Base-by-base conservation (phyloP, 257 asterid species). In the Solanum infundibuliforme region DNA sequence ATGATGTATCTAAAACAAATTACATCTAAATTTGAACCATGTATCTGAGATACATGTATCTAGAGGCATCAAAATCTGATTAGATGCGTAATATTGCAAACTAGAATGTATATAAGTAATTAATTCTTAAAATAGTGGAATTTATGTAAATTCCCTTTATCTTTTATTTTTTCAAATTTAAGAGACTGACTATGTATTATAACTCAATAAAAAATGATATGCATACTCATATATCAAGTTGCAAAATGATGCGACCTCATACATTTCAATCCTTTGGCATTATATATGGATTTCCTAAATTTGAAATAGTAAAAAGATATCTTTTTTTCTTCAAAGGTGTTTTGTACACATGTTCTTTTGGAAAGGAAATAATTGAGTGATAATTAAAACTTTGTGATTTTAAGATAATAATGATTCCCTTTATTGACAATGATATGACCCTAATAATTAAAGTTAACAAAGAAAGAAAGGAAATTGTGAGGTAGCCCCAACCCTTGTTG, bases 121-220 rank as follows among this genome's bases (percentile, higher is more conserved):
- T 6, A 18, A 6, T 4, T 55, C 2, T 8, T 55, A 55, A 18
- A 55, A 0, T 18, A 55, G 0, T 55, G 21, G 0, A 0, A 55
- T 55, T 18, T 55, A 55, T 55, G 10, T 55, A 55, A 18, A 0
- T 52, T 16, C 0, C 16, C 6, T 52, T 52, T 52, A 13, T 52
- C 21, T 52, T 39, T 39, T 39, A 39, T 16, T 16, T 16, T 52
- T 52, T 52, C 23, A 52, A 52, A 52, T 52, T 16, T 52, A 52
- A 6, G 62, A 52, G 23, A 52, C 62, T 43, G 5, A 43, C 5
- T 43, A 4, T 16, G 21, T 52, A 52, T 52, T 32, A 32, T 20
- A 8, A 21, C 12, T 60, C 27, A 60, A 60, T 60, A 2, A 60
- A 60, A 60, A 8, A 60, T 27, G 0, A 69, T 29, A 69, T 29